Evolutionary conservation across 2,329 filamentous ascomycete species (phyloP), one percentile per base, ranked within the genome.

Genomic region (Botrytis fragariae): DNA sequence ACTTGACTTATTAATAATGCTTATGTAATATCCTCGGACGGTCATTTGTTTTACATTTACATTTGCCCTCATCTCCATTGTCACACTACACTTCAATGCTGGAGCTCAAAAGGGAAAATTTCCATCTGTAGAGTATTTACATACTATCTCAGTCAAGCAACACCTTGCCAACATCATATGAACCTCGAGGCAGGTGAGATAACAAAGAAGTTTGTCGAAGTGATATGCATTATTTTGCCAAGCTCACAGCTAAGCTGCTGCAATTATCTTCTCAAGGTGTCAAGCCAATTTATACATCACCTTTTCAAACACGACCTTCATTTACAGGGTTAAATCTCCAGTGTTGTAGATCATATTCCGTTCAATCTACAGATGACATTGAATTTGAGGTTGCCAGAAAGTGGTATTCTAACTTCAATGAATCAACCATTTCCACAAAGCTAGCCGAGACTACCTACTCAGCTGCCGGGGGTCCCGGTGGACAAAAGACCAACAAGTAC

Each of bases 401-500:
- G 63, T 82, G 81, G 81, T 78, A 74, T 51, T 61, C 65, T 32
- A 68, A 29, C 1, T 81, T 81, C 72, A 77, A 76, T 12, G 67
- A 74, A 37, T 65, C 73, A 3, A 77, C 77, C 1, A 76, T 81
- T 45, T 77, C 79, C 14, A 60, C 37, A 37, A 80, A 78, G 51
- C 74, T 80, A 25, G 75, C 76, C 14, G 76, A 75, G 39, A 81
- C 79, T 3, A 75, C 74, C 20, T 81, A 77, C 63, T 75, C 76
- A 29, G 71, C 75, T 12, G 77, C 80, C 12, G 76, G 74, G 61
- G 81, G 81, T 10, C 74, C 80, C 10, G 81, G 81, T 39, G 81
- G 81, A 20, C 81, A 82, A 70, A 80, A 81, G 75, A 74, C 75
- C n/a, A 82, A 82, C 71, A 82, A 81, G 80, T 81, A 76, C 32